phyloP scores from a whole-genome alignment of 2,329 filamentous ascomycete species.

The Colletotrichum australisinense region DNA sequence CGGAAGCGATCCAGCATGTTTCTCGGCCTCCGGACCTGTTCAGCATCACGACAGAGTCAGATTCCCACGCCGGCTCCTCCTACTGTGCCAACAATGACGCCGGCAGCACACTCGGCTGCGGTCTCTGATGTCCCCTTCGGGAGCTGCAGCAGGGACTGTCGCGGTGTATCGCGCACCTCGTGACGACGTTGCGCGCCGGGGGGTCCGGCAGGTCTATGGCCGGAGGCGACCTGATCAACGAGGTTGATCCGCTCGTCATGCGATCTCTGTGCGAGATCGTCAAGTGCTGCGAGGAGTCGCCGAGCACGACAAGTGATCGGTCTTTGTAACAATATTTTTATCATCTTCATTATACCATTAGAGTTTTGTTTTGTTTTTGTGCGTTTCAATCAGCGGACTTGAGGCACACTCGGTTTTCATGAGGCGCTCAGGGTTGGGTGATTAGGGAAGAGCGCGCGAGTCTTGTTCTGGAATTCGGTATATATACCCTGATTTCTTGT shows the following conservation, averaged over 20 bases:
- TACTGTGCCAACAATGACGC: neutral
- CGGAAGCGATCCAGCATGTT: conserved; percentile 33
- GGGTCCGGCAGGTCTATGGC: conserved; percentile 17
- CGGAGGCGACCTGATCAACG: conserved; percentile 39
- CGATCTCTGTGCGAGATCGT: conserved; percentile 57
- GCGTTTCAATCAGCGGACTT: neutral
- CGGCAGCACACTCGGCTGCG: neutral
- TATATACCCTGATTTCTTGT: conserved; percentile 27
- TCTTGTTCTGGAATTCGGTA: conserved; percentile 18
- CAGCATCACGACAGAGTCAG: conserved; percentile 24
- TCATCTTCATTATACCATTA: neutral
- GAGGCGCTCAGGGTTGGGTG: neutral
- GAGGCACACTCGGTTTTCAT: neutral
- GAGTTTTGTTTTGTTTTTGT: neutral
- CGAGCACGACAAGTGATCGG: conserved; percentile 5
- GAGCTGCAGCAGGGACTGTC: conserved; percentile 62
- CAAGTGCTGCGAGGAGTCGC: conserved; percentile 39
- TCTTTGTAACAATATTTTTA: neutral
- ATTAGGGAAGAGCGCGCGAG: neutral
- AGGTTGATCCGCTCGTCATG: conserved; percentile 51
- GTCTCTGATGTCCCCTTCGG: conserved; percentile 47
- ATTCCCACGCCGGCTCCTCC: conserved; percentile 13
- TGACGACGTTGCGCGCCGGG: conserved; percentile 55
- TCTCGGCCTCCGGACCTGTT: conserved; percentile 9
- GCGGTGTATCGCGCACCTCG: conserved; percentile 61